Percentiles rank a stretch among this genome's conserved stretches.
phyloP scores from a whole-genome alignment of 306 rosid species.

The Datisca glomerata region DNA sequence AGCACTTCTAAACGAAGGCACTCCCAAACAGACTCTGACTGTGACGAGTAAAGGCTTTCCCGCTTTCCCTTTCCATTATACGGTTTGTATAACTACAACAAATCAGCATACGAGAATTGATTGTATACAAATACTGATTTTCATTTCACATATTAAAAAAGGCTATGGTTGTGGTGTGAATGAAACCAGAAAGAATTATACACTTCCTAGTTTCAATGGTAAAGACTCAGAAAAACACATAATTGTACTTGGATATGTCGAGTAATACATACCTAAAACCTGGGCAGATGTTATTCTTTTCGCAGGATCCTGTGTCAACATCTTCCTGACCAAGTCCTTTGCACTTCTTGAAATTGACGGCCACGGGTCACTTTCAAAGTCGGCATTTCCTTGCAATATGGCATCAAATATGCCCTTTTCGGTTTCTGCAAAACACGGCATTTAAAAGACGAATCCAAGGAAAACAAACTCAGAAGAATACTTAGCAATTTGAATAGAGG shows the following conservation, averaged over 20 bases:
- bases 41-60: too few relatives aligned
- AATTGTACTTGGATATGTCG: neutral
- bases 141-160: too few relatives aligned
- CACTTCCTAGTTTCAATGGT: neutral
- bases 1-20: too few relatives aligned
- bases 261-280: constrained; percentile 51
- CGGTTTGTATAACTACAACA: too few relatives aligned
- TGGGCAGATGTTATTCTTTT: constrained; percentile 61
- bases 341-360: constrained; percentile 73
- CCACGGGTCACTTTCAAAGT: constrained; percentile 74
- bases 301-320: constrained; percentile 76
- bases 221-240: neutral
- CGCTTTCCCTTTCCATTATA: too few relatives aligned
- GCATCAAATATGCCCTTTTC: constrained; percentile 88
- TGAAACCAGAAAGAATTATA: neutral
- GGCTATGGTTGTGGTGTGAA: too few relatives aligned
- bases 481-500: too few relatives aligned
- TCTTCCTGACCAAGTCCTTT: constrained; percentile 66
- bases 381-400: constrained; percentile 60
- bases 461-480: too few relatives aligned
- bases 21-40: too few relatives aligned
- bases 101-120: too few relatives aligned
- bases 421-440: constrained; percentile 35
- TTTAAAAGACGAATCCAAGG: too few relatives aligned
- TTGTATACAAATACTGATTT: too few relatives aligned